A percentile compares a stretch with the other conserved stretches of the same genome.
These are phyloP conservation scores for Caryocar brasiliense DNA, from an alignment of 441 rosid species.

Conservation along the genomic window DNA sequence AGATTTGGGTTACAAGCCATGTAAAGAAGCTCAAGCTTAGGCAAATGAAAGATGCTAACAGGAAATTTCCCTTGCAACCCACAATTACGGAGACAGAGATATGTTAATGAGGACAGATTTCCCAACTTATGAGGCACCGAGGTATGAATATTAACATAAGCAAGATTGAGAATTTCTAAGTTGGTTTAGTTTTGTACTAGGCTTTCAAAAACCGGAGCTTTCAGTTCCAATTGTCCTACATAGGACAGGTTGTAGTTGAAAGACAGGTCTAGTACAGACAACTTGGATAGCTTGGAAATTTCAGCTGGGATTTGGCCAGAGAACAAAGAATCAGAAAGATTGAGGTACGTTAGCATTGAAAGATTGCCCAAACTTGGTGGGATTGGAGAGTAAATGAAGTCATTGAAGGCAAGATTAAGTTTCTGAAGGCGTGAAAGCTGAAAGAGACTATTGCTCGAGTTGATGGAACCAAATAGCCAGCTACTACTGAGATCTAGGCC, in stretches of 20 bases:
- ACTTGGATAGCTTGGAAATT: not conserved
- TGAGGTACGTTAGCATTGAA: slow-evolving; percentile 5
- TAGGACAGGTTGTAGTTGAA: not conserved
- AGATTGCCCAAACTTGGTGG: slow-evolving; percentile 7
- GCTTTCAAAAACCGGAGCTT: not conserved
- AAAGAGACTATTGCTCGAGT: slow-evolving; percentile 9
- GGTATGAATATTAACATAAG: not conserved
- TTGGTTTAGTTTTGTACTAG: not conserved
- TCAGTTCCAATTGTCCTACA: no score
- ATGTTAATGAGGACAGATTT: slow-evolving; percentile 2
- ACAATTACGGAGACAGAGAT: not conserved
- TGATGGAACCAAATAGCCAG: slow-evolving; percentile 8
- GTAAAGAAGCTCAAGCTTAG: not conserved
- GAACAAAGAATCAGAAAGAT: slow-evolving; percentile 1
- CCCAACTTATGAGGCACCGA: not conserved
- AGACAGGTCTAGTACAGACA: slow-evolving; percentile 12
- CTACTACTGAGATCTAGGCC: slow-evolving; percentile 10
- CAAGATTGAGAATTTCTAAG: slow-evolving; percentile 1
- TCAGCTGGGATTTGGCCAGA: slow-evolving; percentile 3
- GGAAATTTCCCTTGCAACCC: slow-evolving; percentile 1
- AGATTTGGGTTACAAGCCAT: accelerated
- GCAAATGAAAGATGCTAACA: not conserved
- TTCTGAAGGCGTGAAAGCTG: slow-evolving; percentile 6
- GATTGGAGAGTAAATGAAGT: slow-evolving; percentile 7
- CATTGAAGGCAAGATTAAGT: slow-evolving; percentile 12